Evolutionary conservation across 164 flowering plant species (phyloP).

Genomic region (Tinospora cordifolia): DNA sequence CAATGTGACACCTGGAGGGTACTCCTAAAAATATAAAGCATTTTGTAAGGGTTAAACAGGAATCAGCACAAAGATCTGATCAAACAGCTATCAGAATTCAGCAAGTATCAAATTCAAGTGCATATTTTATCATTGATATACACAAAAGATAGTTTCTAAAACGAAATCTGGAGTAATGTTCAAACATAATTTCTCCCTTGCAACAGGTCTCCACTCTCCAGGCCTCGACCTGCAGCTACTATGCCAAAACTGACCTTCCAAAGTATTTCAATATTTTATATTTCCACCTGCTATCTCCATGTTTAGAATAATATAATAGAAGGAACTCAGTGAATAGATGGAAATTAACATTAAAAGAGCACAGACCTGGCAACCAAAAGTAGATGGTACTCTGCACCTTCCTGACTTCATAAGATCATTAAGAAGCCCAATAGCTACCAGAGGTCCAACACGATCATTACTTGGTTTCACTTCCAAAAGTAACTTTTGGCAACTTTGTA

Average conservation of each 20-base stretch:
- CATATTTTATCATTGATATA: not conserved
- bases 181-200: not conserved
- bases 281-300: not conserved
- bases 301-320: not conserved
- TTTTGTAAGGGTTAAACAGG: not conserved
- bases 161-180: not conserved
- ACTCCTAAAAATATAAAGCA: constrained; percentile 50
- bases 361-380: constrained; percentile 53
- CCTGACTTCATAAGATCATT: constrained; percentile 31
- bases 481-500: constrained; percentile 36
- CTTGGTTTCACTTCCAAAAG: constrained; percentile 52
- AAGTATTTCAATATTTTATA: not conserved
- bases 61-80: not conserved
- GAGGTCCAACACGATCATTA: constrained; percentile 65
- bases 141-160: not conserved
- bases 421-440: constrained; percentile 51
- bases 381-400: constrained; percentile 33
- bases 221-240: not conserved
- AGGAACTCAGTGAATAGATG: not conserved
- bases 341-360: not conserved
- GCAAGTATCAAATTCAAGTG: not conserved
- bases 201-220: not conserved
- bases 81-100: not conserved
- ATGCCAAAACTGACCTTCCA: not conserved
- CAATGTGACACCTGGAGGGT: constrained; percentile 73